Evolutionary conservation across 2,329 filamentous ascomycete species (phyloP).

Genomic region (Myriosclerotinia scirpicola): DNA sequence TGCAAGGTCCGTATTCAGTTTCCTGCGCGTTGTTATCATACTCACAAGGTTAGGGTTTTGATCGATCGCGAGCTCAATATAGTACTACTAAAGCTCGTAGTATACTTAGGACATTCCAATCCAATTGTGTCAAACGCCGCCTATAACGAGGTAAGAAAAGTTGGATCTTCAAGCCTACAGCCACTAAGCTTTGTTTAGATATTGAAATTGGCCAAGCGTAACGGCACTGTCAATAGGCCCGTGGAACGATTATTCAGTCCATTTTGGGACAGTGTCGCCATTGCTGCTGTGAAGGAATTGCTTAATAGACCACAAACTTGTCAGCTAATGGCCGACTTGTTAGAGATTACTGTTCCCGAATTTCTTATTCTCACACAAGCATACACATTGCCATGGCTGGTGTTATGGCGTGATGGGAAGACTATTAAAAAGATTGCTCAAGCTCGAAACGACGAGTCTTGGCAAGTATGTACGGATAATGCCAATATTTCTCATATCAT

Average conservation of each 20-base stretch:
- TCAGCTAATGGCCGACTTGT: constrained; percentile 75
- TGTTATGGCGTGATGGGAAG: constrained; percentile 74
- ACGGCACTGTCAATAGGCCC: constrained; percentile 60
- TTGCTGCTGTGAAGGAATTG: constrained; percentile 80
- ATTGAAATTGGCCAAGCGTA: constrained; percentile 67
- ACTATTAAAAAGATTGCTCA: constrained; percentile 79
- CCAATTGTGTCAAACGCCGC: constrained; percentile 76
- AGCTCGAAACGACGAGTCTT: constrained; percentile 66
- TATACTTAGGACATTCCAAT: constrained; percentile 84
- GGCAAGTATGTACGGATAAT: constrained; percentile 54
- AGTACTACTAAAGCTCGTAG: constrained; percentile 77
- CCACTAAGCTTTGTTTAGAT: constrained; percentile 48
- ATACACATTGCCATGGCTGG: constrained; percentile 81
- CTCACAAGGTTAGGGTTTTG: constrained; percentile 54
- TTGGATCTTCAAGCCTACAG: no score
- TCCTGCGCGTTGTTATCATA: constrained; percentile 4
- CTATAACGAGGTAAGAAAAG: constrained; percentile 68
- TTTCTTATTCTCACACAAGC: constrained; percentile 75
- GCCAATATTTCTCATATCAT: constrained; percentile 59
- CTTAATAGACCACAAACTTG: constrained; percentile 77
- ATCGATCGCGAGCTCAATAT: constrained; percentile 83
- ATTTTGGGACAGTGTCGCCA: constrained; percentile 85
- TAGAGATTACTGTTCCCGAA: constrained; percentile 72
- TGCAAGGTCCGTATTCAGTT: constrained; percentile 55
- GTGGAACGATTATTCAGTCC: constrained; percentile 73